phyloP scores from a whole-genome alignment of 2,329 filamentous ascomycete species.

The Exophiala bonariae region DNA sequence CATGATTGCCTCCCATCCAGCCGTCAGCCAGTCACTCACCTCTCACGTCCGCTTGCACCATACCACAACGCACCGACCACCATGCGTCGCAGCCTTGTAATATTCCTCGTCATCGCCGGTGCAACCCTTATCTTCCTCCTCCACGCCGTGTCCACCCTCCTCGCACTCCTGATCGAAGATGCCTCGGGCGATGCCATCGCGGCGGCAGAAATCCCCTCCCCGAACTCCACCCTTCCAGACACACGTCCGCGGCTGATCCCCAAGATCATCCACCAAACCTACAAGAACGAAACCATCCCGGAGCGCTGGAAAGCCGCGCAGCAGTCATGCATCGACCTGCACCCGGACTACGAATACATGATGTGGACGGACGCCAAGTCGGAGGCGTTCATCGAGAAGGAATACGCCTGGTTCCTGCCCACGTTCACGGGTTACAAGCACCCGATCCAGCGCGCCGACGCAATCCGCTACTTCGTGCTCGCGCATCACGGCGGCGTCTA shows the following conservation, averaged over 20 bases:
- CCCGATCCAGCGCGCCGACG: conserved; percentile 75
- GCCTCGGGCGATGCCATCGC: conserved; percentile 67
- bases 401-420: conserved; percentile 76
- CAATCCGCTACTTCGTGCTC: conserved; percentile 77
- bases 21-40: neutral
- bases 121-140: conserved; percentile 65
- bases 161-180: conserved; percentile 69
- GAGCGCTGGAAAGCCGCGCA: conserved; percentile 65
- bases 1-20: too few species aligned
- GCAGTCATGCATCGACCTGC: conserved; percentile 65
- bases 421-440: conserved; percentile 74
- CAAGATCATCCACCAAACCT: conserved; percentile 77
- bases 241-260: conserved; percentile 64
- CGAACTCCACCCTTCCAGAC: conserved; percentile 60
- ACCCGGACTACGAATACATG: conserved; percentile 73
- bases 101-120: conserved; percentile 66
- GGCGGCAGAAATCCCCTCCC: conserved; percentile 64
- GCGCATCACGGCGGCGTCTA: conserved; percentile 78
- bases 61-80: conserved; percentile 29
- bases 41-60: neutral
- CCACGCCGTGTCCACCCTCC: conserved; percentile 68
- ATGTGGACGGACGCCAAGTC: conserved; percentile 74
- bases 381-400: conserved; percentile 67
- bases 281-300: conserved; percentile 69
- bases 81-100: conserved; percentile 61